Percentiles rank a stretch among this genome's conserved stretches.
Conservation (phyloP, 768 basidiomycete species). For the Termitomyces sp. region DNA sequence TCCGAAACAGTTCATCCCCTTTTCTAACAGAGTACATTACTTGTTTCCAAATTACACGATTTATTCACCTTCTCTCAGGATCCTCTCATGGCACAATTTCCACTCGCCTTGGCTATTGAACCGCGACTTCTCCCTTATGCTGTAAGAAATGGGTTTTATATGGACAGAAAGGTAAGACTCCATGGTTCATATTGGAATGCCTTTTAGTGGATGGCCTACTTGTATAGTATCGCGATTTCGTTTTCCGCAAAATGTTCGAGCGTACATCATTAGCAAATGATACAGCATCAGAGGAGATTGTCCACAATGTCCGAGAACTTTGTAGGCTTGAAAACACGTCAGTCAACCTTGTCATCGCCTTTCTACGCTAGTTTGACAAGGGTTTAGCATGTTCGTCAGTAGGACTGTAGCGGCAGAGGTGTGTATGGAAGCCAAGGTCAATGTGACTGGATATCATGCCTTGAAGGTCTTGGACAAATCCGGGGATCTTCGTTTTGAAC, state of each 20-base stretch:
- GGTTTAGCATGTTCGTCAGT: constrained; percentile 69
- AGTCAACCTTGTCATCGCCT: constrained; percentile 13
- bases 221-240: constrained; percentile 70
- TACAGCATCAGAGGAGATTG: constrained; percentile 54
- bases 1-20: constrained; percentile 64
- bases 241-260: constrained; percentile 86
- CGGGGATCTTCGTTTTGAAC: constrained; percentile 61
- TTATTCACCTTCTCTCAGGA: constrained; percentile 38
- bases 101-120: constrained; percentile 71
- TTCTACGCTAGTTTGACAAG: constrained; percentile 3
- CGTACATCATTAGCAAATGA: constrained; percentile 44
- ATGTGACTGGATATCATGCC: constrained; percentile 63
- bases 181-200: not conserved
- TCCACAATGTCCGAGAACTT: constrained; percentile 64
- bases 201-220: not conserved
- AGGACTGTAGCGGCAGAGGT: constrained; percentile 81
- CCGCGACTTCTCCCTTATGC: constrained; percentile 70
- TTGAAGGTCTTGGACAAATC: constrained; percentile 62
- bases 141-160: constrained; percentile 65
- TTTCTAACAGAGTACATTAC: constrained; percentile 54
- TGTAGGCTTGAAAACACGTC: constrained; percentile 67
- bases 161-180: constrained; percentile 64
- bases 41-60: constrained; percentile 7
- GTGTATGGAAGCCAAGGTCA: constrained; percentile 74
- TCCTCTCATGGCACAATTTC: constrained; percentile 72